These are phyloP conservation scores for Cunninghamia lanceolata DNA, from an alignment of 75 land plant species.

Conservation along the genomic window DNA sequence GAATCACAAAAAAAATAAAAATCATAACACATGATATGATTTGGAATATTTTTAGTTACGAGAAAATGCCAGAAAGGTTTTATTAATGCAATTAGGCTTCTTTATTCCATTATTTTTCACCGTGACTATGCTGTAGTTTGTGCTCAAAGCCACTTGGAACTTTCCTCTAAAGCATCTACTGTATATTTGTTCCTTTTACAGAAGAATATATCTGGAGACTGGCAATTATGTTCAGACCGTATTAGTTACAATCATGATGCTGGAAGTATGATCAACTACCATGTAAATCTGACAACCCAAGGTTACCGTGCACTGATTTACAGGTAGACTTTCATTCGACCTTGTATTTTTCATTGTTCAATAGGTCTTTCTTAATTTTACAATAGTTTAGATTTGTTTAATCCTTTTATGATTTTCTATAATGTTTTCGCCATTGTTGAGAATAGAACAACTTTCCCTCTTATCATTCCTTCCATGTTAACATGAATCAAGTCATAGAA, in stretches of 20 bases:
- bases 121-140: neutral
- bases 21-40: neutral
- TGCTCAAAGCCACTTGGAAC: neutral
- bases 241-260: conserved; percentile 67
- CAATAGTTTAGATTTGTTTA: neutral
- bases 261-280: conserved; percentile 91
- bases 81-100: neutral
- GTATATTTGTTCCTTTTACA: conserved; percentile 8
- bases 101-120: neutral
- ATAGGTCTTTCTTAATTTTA: neutral
- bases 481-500: no score
- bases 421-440: no score
- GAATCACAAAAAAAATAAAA: no score
- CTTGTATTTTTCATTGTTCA: neutral
- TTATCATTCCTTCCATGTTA: no score
- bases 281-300: conserved; percentile 50
- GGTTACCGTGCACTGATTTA: conserved; percentile 87
- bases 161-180: neutral
- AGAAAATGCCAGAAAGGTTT: neutral
- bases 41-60: neutral
- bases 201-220: conserved; percentile 36
- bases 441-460: no score
- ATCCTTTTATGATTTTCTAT: neutral
- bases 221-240: conserved; percentile 68
- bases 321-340: conserved; percentile 46